Evolutionary conservation across 2,329 filamentous ascomycete species (phyloP).

Genomic region (Nothopassalora personata): DNA sequence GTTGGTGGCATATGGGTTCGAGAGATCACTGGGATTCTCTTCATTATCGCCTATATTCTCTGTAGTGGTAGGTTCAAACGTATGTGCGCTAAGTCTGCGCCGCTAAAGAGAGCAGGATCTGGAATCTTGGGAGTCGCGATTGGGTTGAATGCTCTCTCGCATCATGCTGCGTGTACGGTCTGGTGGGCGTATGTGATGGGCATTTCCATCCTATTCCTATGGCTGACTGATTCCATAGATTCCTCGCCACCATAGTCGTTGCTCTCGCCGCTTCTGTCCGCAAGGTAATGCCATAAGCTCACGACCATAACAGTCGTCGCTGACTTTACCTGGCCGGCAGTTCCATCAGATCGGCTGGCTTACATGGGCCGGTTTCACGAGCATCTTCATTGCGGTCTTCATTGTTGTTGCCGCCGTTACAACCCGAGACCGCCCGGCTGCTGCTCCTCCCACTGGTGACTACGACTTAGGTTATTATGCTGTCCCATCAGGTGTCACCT

Average conservation of each 20-base stretch:
- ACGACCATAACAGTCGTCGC: neutral
- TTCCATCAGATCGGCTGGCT: conserved; percentile 58
- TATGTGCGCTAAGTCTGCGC: neutral
- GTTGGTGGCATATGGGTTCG: conserved; percentile 50
- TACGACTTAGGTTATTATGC: conserved; percentile 57
- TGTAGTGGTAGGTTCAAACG: conserved; percentile 38
- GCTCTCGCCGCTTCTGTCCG: conserved; percentile 49
- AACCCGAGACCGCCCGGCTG: conserved; percentile 52
- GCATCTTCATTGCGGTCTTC: conserved; percentile 49
- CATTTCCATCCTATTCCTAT: conserved; percentile 21
- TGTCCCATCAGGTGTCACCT: conserved; percentile 50
- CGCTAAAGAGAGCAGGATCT: conserved; percentile 27
- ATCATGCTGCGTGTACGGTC: conserved; percentile 55
- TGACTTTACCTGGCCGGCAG: neutral
- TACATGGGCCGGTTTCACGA: conserved; percentile 56
- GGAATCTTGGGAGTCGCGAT: conserved; percentile 57
- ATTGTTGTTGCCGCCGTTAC: conserved; percentile 50
- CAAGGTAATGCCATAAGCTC: conserved; percentile 32
- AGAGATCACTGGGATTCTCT: conserved; percentile 52
- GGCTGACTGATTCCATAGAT: conserved; percentile 11
- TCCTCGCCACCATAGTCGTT: conserved; percentile 49
- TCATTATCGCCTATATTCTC: conserved; percentile 55
- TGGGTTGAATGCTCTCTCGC: conserved; percentile 55
- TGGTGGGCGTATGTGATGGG: conserved; percentile 38
- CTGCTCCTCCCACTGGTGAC: conserved; percentile 54